Evolutionary conservation across 345 rosid genomes (phyloP).

Genomic region (Gossypioides kirkii): DNA sequence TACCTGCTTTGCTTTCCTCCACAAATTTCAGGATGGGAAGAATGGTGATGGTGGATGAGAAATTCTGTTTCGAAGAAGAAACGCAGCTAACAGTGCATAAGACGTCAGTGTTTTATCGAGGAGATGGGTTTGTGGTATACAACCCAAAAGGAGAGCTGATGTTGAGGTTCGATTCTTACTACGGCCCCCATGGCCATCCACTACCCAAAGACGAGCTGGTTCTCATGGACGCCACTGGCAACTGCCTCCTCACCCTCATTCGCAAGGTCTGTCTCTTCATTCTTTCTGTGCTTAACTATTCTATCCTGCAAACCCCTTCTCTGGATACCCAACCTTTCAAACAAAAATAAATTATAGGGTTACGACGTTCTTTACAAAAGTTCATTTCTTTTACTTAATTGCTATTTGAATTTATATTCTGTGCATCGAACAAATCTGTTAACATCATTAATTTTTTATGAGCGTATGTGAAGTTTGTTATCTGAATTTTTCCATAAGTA

Average conservation of each 20-base stretch:
- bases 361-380: no score
- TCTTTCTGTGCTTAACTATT: no score
- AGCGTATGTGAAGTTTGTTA: no score
- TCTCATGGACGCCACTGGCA: slow-evolving; percentile 42
- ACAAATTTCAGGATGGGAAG: slow-evolving; percentile 3
- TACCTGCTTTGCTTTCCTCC: background rate
- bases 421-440: no score
- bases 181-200: slow-evolving; percentile 16
- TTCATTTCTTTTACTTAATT: no score
- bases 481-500: no score
- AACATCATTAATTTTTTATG: no score
- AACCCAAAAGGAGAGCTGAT: slow-evolving; percentile 22
- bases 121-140: slow-evolving; percentile 35
- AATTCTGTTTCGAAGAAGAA: slow-evolving; percentile 28
- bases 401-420: no score
- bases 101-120: slow-evolving; percentile 36
- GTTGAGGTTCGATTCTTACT: slow-evolving; percentile 32
- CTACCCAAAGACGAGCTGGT: slow-evolving; percentile 31
- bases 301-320: no score
- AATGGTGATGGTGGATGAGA: slow-evolving; percentile 23
- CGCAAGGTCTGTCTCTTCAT: slow-evolving; percentile 26
- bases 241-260: slow-evolving; percentile 34
- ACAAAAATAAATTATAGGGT: no score
- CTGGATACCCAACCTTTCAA: no score
- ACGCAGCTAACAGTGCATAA: slow-evolving; percentile 30